Evolutionary conservation across 2,329 filamentous ascomycete species (phyloP), one percentile per base, ranked within the genome.

Genomic region (Coniella vitis): DNA sequence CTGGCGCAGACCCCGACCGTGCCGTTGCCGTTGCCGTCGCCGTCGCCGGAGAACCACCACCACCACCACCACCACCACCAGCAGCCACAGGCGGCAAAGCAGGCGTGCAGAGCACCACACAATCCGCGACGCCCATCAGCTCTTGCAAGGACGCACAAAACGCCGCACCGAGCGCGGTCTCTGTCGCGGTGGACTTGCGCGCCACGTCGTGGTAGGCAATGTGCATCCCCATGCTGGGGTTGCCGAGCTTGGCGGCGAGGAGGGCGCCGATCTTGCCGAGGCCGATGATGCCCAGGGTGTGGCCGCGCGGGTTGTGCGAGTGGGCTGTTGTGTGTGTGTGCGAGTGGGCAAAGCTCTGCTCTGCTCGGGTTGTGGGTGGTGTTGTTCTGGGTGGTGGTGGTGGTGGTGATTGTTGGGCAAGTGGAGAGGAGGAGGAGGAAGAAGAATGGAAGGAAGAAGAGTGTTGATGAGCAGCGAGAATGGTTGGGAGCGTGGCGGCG

Each of bases 231-330:
- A 87, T 84, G 1, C 76, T 78, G 0, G 69, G 55, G 38, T 60
- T 58, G 45, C 67, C 69, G 14, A 70, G 62, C 56, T 83, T 84
- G 39, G 74, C 76, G 41, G 81, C 85, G 17, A 89, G 73, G 32
- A 70, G 70, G 55, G 75, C 76, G 3, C 81, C 81, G 53, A 84
- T 81, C 52, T 83, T 80, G 3, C 85, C 85, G 2, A 89, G 71
- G 0, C 86, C 86, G 21, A 90, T 74, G 22, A 89, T 73, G 0
- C 84, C 86, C 0, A 89, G 70, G 1, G 68, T 68, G 46, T 79
- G 76, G 12, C 73, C 71, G 16, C 78, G 75, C 1, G 83, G 82
- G 63, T 86, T 87, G 57, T 78, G 76, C 2, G 83, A 81, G 13
- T 72, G 70, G 4, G 72, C 70, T 0, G 82, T 80, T 1, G 81